Percentiles rank a stretch among this genome's conserved stretches.
Evolutionary conservation across 164 flowering plant genomes (phyloP).

Genomic region (Euptelea pleiosperma): DNA sequence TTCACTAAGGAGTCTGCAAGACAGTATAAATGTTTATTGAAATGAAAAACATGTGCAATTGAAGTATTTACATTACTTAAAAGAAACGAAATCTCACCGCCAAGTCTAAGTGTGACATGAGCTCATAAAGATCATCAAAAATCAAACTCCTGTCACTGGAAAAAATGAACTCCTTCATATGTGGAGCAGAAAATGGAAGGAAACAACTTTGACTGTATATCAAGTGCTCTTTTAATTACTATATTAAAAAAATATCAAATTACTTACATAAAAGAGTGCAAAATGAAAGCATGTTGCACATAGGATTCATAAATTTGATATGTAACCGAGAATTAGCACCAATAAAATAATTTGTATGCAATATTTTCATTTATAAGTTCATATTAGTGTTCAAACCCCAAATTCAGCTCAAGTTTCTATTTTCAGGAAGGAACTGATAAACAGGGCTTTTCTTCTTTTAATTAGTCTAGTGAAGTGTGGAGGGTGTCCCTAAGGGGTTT

Average conservation of each 20-base stretch:
- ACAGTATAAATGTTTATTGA: too few species aligned
- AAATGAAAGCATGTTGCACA: not conserved
- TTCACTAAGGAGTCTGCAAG: too few species aligned
- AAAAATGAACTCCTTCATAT: not conserved
- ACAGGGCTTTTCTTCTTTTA: too few species aligned
- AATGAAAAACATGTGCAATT: not conserved
- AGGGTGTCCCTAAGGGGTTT: too few species aligned
- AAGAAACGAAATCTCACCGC: constrained; percentile 43
- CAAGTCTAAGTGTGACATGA: constrained; percentile 52
- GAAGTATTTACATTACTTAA: not conserved
- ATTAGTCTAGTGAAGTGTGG: too few species aligned
- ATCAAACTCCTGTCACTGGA: constrained; percentile 45
- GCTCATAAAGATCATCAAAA: constrained; percentile 56
- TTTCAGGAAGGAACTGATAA: too few species aligned
- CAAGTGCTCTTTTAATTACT: not conserved
- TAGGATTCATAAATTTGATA: not conserved
- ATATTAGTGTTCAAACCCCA: too few species aligned
- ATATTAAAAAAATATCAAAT: not conserved
- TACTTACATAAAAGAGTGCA: too few species aligned
- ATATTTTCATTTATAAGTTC: too few species aligned
- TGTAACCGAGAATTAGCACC: too few species aligned
- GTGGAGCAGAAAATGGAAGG: not conserved
- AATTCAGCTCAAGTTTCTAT: too few species aligned
- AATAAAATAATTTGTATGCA: too few species aligned
- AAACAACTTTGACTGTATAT: not conserved